Evolutionary conservation across 768 basidiomycete genomes (phyloP).

Genomic region (Phylloporus scabripes): DNA sequence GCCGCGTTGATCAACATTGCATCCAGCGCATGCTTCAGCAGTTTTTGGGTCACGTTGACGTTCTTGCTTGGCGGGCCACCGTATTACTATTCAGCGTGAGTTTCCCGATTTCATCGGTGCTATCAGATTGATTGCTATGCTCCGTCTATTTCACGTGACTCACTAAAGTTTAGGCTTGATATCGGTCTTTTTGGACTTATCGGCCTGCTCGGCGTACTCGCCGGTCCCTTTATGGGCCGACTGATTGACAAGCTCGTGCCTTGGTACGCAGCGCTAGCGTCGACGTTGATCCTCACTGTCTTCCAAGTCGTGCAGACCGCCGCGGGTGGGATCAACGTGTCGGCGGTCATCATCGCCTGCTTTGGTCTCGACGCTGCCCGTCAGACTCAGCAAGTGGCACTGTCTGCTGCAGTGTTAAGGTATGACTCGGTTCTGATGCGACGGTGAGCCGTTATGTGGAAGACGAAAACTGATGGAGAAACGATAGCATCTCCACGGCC

Average conservation of each 20-base stretch:
- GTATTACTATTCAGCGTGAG: slow-evolving; percentile 70
- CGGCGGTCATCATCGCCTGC: slow-evolving; percentile 62
- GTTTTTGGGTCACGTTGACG: slow-evolving; percentile 72
- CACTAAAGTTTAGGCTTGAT: slow-evolving; percentile 31
- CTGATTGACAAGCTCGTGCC: slow-evolving; percentile 66
- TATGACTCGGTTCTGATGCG: slow-evolving; percentile 19
- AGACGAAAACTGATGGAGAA: neutral
- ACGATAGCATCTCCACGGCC: slow-evolving; percentile 30
- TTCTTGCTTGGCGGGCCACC: slow-evolving; percentile 76
- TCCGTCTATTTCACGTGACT: neutral
- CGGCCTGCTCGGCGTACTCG: slow-evolving; percentile 64
- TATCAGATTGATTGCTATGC: neutral
- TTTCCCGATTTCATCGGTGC: neutral
- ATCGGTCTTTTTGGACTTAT: slow-evolving; percentile 75
- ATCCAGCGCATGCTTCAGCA: slow-evolving; percentile 53
- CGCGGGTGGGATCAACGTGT: slow-evolving; percentile 65
- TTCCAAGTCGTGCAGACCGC: slow-evolving; percentile 63
- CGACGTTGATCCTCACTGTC: slow-evolving; percentile 40
- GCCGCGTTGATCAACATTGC: slow-evolving; percentile 54
- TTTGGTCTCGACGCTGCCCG: slow-evolving; percentile 70
- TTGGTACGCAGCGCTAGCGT: slow-evolving; percentile 70
- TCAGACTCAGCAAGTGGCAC: slow-evolving; percentile 69
- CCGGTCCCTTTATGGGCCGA: slow-evolving; percentile 65
- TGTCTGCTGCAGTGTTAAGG: slow-evolving; percentile 57
- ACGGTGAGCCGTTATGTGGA: neutral